Evolutionary conservation across 116 monocot genomes (phyloP).

Genomic region (Phalaenopsis hybrid): DNA sequence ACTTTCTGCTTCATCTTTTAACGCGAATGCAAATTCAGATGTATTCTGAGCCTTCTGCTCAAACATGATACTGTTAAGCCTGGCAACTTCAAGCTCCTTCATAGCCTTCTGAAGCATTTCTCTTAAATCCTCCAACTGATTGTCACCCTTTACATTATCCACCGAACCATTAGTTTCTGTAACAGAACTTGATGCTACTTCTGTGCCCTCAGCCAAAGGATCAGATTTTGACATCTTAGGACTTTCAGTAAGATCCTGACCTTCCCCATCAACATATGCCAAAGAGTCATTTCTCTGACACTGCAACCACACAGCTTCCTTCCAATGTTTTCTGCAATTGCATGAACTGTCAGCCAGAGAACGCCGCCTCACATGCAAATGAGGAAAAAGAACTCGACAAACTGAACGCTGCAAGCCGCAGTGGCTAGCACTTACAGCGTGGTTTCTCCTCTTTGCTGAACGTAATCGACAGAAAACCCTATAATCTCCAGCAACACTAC

Average conservation of each 20-base stretch:
- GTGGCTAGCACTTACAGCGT: slow-evolving; percentile 5
- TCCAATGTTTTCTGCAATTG: neutral
- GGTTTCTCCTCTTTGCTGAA: slow-evolving; percentile 26
- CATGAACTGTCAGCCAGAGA: neutral
- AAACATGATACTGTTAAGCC: slow-evolving; percentile 74
- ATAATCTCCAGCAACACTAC: slow-evolving; percentile 15
- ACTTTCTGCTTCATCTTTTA: slow-evolving; percentile 79
- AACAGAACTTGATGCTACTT: slow-evolving; percentile 15
- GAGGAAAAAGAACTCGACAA: slow-evolving; percentile 4
- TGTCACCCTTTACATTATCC: slow-evolving; percentile 38
- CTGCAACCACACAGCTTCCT: neutral
- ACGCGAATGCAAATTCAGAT: slow-evolving; percentile 74
- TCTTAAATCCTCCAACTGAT: slow-evolving; percentile 41
- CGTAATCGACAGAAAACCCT: slow-evolving; percentile 25
- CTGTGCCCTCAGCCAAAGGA: neutral
- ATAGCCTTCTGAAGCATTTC: slow-evolving; percentile 60
- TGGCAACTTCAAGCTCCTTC: slow-evolving; percentile 76
- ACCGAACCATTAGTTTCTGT: slow-evolving; percentile 9
- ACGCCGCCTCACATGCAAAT: neutral
- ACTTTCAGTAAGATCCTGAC: slow-evolving; percentile 25
- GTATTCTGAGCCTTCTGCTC: slow-evolving; percentile 90
- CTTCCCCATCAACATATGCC: slow-evolving; percentile 28
- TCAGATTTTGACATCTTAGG: slow-evolving; percentile 1
- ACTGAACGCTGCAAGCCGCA: slow-evolving; percentile 1
- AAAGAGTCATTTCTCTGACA: slow-evolving; percentile 67